Base-by-base conservation (phyloP, 306 rosid species). In the Inga oerstediana region DNA sequence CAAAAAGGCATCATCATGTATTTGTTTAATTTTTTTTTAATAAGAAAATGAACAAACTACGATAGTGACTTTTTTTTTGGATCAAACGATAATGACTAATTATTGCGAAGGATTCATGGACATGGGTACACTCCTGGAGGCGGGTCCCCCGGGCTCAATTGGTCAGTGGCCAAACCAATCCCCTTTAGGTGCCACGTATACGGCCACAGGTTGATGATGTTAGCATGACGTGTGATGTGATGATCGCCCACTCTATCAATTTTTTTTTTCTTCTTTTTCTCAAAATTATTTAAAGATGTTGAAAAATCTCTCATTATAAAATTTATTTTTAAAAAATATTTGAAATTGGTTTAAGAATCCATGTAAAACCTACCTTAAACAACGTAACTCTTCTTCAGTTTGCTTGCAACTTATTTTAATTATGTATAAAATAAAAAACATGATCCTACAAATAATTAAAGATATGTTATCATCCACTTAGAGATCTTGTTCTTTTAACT, bases 141-240 rank as follows among this genome's bases (percentile, higher is more conserved):
- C 77, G 79, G 92, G 89, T 78, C 87, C 79, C 69, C 80, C 62
- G 54, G 75, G 74, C 68, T 80, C 76, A 88, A 79, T 85, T 90
- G 94, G 89, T 75, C 88, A 82, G 77, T 80, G 65, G 83, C 94
- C 93, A 75, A 89, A 91, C 89, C 90, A 22, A 44, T n/a, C 37
- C 10, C 87, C 78, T 69, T 13, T 78, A 56, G 77, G 82, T 85
- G 98, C 89, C 90, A 92, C 95, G 97, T 93, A 91, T 85, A 86
- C 75, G 61, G 35, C 82, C 76, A 80, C 82, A 80, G 89, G 46
- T 86, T 62, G 84, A 81, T 93, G 98, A 92, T 79, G 76, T 92
- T 92, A 95, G 95, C 98, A 91, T 95, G 98, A 95, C 88, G 97
- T 95, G 84, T 59, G 34, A 59, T 59, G 17, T 89, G 90, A 87